These are phyloP conservation scores for Mucor indicus DNA, from an alignment of 371 early-diverging fungal species.

Conservation along the genomic window DNA sequence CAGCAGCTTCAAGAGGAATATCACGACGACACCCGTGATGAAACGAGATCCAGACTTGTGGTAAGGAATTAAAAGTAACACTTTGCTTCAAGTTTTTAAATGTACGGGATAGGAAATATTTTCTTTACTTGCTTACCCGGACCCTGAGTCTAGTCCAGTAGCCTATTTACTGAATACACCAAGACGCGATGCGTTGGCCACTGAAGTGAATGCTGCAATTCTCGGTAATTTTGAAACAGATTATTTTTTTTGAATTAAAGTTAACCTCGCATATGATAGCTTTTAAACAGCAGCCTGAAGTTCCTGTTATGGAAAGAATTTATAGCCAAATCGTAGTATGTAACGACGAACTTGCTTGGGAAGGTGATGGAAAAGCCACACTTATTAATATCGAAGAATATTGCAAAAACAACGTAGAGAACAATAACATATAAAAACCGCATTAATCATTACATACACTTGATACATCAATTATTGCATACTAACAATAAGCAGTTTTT, in stretches of 20 bases:
- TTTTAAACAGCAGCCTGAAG: slow-evolving; percentile 28
- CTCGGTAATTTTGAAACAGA: too few species aligned
- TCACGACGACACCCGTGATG: slow-evolving; percentile 39
- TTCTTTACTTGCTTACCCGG: slow-evolving; percentile 78
- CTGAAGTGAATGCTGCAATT: slow-evolving; percentile 71
- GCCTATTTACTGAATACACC: slow-evolving; percentile 48
- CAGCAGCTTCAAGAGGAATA: slow-evolving; percentile 70
- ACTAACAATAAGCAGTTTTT: too few species aligned
- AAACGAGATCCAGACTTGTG: slow-evolving; percentile 20
- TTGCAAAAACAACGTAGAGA: slow-evolving; percentile 1
- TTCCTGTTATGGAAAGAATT: slow-evolving; percentile 19
- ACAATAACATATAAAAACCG: too few species aligned
- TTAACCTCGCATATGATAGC: too few species aligned
- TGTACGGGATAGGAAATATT: slow-evolving; percentile 43
- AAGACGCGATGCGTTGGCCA: slow-evolving; percentile 52
- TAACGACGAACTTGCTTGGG: slow-evolving; percentile 30
- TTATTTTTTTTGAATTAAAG: too few species aligned
- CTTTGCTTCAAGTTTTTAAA: neutral
- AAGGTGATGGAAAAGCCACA: neutral
- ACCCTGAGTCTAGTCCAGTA: slow-evolving; percentile 56
- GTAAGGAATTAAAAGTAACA: slow-evolving; percentile 8
- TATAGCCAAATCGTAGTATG: slow-evolving; percentile 33
- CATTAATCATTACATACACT: too few species aligned
- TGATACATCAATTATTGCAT: too few species aligned
- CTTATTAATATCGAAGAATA: slow-evolving; percentile 23